phyloP scores from a whole-genome alignment of 163 green algal species.

The Volvox carteri region DNA sequence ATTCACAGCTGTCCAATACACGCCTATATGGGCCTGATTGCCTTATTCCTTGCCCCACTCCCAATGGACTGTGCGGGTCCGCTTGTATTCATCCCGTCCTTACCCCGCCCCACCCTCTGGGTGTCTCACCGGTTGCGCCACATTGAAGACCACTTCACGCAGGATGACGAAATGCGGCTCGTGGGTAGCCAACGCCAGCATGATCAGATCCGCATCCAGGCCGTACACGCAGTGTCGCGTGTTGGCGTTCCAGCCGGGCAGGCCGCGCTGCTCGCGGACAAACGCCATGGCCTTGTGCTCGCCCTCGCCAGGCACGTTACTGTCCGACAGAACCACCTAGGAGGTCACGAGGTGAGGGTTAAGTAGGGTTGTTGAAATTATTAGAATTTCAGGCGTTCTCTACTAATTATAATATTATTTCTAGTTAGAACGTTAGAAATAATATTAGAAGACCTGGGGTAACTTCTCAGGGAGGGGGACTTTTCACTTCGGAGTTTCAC shows the following conservation, averaged over 20 bases:
- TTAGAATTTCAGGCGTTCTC: no score
- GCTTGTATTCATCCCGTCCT: neutral
- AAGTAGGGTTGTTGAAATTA: no score
- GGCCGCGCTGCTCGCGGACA: slow-evolving; percentile 90
- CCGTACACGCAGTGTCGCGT: slow-evolving; percentile 97
- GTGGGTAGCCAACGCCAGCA: slow-evolving; percentile 97
- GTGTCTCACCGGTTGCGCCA: slow-evolving; percentile 38
- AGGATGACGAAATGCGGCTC: slow-evolving; percentile 98
- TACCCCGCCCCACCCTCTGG: slow-evolving; percentile 44
- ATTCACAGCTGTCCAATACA: no score
- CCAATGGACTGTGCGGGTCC: no score
- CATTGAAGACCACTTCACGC: slow-evolving; percentile 83
- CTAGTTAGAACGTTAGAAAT: no score
- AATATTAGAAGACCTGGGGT: no score
- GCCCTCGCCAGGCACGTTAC: slow-evolving; percentile 89
- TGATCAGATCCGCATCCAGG: slow-evolving; percentile 99
- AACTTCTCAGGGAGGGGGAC: no score
- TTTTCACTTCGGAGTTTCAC: no score
- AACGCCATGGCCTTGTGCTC: slow-evolving; percentile 98
- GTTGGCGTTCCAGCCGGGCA: slow-evolving; percentile 89
- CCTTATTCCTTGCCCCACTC: no score
- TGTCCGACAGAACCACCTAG: slow-evolving; percentile 94
- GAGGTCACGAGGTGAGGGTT: no score
- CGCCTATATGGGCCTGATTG: no score
- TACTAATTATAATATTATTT: no score